Evolutionary conservation across 2,329 filamentous ascomycete species (phyloP).

Genomic region (Neonectria punicea): DNA sequence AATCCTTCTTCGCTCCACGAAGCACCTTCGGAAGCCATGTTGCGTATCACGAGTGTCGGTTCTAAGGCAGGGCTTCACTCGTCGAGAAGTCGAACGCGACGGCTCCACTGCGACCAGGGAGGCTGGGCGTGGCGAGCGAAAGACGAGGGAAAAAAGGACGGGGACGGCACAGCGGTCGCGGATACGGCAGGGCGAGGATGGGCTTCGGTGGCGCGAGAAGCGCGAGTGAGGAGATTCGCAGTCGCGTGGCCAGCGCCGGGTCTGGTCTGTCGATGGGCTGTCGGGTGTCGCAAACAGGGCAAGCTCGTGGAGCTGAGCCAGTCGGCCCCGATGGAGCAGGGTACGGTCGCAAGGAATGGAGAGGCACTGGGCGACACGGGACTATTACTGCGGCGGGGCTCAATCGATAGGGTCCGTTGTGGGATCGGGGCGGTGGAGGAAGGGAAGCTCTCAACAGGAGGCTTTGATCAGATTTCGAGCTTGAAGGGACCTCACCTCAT

Average conservation of each 20-base stretch:
- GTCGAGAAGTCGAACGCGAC: slow-evolving; percentile 11
- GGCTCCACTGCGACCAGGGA: slow-evolving; percentile 17
- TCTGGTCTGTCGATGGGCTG: slow-evolving; percentile 10
- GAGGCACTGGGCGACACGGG: neutral
- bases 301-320: slow-evolving; percentile 27
- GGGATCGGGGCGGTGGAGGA: slow-evolving; percentile 4
- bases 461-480: slow-evolving; percentile 22
- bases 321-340: slow-evolving; percentile 16
- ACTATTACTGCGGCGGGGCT: slow-evolving; percentile 1
- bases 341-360: slow-evolving; percentile 13
- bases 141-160: neutral
- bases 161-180: neutral
- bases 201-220: neutral
- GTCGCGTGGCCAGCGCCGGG: slow-evolving; percentile 5
- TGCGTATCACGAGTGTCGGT: slow-evolving; percentile 16
- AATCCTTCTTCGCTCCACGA: slow-evolving; percentile 65
- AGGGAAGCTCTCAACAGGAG: slow-evolving; percentile 19
- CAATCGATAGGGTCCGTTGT: slow-evolving; percentile 7
- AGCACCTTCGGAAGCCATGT: slow-evolving; percentile 55
- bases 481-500: slow-evolving; percentile 15
- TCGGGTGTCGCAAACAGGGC: slow-evolving; percentile 22
- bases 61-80: slow-evolving; percentile 6
- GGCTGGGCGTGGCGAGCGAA: slow-evolving; percentile 10
- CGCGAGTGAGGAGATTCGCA: slow-evolving; percentile 9
- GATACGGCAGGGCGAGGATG: neutral